Percentiles rank a stretch among this genome's conserved stretches.
phyloP scores from a whole-genome alignment of 2,329 filamentous ascomycete species.

The Piedraia hortae region DNA sequence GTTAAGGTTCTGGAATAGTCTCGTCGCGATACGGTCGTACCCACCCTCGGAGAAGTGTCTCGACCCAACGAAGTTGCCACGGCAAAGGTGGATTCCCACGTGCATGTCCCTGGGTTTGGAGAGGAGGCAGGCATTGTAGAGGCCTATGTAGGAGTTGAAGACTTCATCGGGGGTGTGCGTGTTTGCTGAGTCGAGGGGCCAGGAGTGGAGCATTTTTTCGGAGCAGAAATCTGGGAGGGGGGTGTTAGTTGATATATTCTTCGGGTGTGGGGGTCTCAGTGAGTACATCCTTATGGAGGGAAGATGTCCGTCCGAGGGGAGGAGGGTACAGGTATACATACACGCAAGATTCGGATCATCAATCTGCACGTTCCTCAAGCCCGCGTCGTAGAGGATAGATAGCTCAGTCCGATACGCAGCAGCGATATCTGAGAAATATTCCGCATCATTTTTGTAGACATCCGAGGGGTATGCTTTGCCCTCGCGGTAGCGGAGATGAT shows the following conservation, averaged over 20 bases:
- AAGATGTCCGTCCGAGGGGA: too few species aligned
- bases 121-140: constrained; percentile 41
- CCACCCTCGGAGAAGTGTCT: constrained; percentile 21
- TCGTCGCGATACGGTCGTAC: constrained; percentile 19
- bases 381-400: constrained; percentile 18
- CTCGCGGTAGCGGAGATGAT: constrained; percentile 20
- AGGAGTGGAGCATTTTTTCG: constrained; percentile 42
- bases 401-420: constrained; percentile 20
- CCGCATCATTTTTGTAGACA: constrained; percentile 18
- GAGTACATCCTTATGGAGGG: too few species aligned
- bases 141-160: constrained; percentile 45
- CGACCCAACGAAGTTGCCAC: constrained; percentile 21
- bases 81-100: constrained; percentile 51
- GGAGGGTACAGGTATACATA: constrained; percentile 1
- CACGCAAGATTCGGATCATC: constrained; percentile 21
- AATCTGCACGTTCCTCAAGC: constrained; percentile 21
- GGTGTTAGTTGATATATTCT: constrained; percentile 1
- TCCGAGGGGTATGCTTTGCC: constrained; percentile 18
- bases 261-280: too few species aligned
- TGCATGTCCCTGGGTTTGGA: constrained; percentile 43
- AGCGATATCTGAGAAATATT: constrained; percentile 21
- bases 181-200: constrained; percentile 39
- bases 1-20: constrained; percentile 11
- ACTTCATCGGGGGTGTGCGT: constrained; percentile 38
- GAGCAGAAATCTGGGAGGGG: constrained; percentile 38